Evolutionary conservation across 2,329 filamentous ascomycete genomes (phyloP), one percentile per base, ranked within the genome.

Genomic region (Neocucurbitaria cava): DNA sequence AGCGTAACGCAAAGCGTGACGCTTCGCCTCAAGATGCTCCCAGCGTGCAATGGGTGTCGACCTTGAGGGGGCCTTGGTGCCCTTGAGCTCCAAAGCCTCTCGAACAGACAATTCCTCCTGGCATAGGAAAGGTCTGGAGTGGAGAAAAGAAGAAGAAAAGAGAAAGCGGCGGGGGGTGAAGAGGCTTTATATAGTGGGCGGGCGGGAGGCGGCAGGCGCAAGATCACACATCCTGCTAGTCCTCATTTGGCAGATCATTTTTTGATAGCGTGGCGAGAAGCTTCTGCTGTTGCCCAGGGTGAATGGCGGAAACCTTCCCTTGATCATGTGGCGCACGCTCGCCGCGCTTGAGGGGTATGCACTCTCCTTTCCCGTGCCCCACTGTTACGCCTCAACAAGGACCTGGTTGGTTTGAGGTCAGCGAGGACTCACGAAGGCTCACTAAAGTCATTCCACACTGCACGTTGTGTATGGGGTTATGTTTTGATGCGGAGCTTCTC

Each of bases 221-320:
- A 46, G 33, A 47, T 47, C 33, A 47, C 33, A 38, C 45, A 17
- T 17, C n/a, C 42, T 11, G 42, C 36, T 39, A 39, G 36, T 23
- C 36, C 36, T 6, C 23, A 21, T 39, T 21, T 6, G 36, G 20
- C 5, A 23, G 20, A 39, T 47, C 33, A 47, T 23, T 40, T 31
- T 20, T 15, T 30, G 18, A 9, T 3, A 13, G 11, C 6, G 10
- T 5, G 24, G 10, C 11, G 26, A 30, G 24, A 45, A 39, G 17
- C 10, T 39, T 47, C 45, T 47, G 23, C 23, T 28, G 43, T 13
- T n/a, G 15, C 1, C 18, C 7, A 24, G 2, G 23, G 43, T 46
- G 31, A 35, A 35, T 8, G 28, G 9, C 35, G 7, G 24, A 13
- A 33, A 20, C 20, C 33, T 30, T 20, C n/a, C n/a, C n/a, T 45